A percentile compares a stretch with the other conserved stretches of the same genome.
Evolutionary conservation across 2,329 filamentous ascomycete genomes (phyloP).

Genomic region (Hypomyces perniciosus): DNA sequence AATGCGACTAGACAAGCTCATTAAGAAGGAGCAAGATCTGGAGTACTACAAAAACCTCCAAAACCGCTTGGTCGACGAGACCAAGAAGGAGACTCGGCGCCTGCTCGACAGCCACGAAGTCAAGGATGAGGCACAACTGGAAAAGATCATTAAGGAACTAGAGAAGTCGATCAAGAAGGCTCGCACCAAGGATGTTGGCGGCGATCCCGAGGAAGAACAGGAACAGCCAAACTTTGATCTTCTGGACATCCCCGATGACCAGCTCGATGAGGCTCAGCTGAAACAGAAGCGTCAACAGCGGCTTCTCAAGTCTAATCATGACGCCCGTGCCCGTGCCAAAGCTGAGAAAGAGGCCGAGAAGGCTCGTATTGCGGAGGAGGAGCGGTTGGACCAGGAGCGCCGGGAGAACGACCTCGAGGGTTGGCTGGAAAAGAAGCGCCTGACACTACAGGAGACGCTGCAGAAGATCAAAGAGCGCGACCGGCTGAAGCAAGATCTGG

Average conservation of each 20-base stretch:
- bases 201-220: conserved; percentile 70
- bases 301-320: conserved; percentile 89
- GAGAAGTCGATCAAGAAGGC: conserved; percentile 87
- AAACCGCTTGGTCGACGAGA: conserved; percentile 61
- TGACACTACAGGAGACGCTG: conserved; percentile 63
- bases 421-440: conserved; percentile 80
- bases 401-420: conserved; percentile 76
- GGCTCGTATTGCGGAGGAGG: conserved; percentile 74
- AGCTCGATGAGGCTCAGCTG: conserved; percentile 83
- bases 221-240: conserved; percentile 83
- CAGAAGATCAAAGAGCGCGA: conserved; percentile 91
- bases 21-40: conserved; percentile 91
- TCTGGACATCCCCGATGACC: conserved; percentile 81
- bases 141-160: conserved; percentile 78
- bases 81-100: conserved; percentile 85
- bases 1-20: conserved; percentile 90
- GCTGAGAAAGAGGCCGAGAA: conserved; percentile 93
- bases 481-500: conserved; percentile 85
- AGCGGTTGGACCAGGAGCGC: conserved; percentile 75
- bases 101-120: conserved; percentile 86
- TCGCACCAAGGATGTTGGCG: conserved; percentile 87
- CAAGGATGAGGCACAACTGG: conserved; percentile 82
- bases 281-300: conserved; percentile 92
- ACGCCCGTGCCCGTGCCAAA: conserved; percentile 88
- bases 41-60: conserved; percentile 90